Percentiles rank a stretch among this genome's conserved stretches.
Evolutionary conservation across 2,329 filamentous ascomycete species (phyloP).

Genomic region (Sporothrix variecibatus): DNA sequence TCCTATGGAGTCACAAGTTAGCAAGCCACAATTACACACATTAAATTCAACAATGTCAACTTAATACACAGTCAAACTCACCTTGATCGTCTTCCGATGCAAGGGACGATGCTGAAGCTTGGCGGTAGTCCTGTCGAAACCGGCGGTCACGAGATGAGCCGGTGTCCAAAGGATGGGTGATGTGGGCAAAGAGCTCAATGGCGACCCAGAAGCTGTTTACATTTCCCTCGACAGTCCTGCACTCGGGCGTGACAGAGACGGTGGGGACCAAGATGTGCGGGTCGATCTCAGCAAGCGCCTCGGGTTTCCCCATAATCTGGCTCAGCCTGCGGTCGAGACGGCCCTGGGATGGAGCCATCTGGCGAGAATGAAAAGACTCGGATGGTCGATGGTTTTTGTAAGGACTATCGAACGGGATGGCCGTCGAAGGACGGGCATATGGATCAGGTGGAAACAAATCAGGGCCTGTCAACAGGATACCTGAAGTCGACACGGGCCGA

Average conservation of each 20-base stretch:
- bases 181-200: slow-evolving; percentile 49
- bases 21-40: background rate
- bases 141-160: background rate
- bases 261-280: slow-evolving; percentile 29
- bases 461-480: background rate
- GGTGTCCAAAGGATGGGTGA: slow-evolving; percentile 31
- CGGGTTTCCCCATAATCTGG: background rate
- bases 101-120: slow-evolving; percentile 4
- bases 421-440: slow-evolving; percentile 18
- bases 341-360: background rate
- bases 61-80: background rate
- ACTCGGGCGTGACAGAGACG: slow-evolving; percentile 31
- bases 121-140: slow-evolving; percentile 7
- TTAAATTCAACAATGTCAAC: background rate
- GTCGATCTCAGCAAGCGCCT: background rate
- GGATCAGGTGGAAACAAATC: slow-evolving; percentile 1
- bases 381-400: background rate
- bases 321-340: slow-evolving; percentile 6
- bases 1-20: slow-evolving; percentile 18
- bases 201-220: slow-evolving; percentile 41
- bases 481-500: slow-evolving; percentile 12
- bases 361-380: background rate
- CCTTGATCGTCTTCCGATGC: slow-evolving; percentile 19
- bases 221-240: slow-evolving; percentile 23
- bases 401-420: slow-evolving; percentile 18